Conservation (phyloP, 2,329 filamentous ascomycete genomes). For the Trichophyton benhamiae region DNA sequence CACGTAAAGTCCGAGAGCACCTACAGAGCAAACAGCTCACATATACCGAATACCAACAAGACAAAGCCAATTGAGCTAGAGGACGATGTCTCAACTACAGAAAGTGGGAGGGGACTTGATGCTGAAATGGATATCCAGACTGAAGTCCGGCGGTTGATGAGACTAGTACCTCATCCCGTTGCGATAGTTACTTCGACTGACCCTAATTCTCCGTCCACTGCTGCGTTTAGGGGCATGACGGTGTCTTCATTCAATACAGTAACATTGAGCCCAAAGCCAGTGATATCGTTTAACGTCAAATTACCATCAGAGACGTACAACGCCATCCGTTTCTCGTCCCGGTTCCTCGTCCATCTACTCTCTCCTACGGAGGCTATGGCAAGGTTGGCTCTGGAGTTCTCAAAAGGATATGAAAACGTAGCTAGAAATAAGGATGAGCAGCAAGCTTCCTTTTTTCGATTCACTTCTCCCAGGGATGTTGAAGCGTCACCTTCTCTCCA, state of each 20-base stretch:
- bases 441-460: conserved; percentile 7
- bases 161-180: conserved; percentile 45
- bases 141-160: conserved; percentile 38
- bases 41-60: neutral
- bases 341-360: conserved; percentile 44
- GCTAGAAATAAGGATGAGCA: conserved; percentile 13
- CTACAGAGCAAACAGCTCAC: neutral
- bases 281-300: conserved; percentile 52
- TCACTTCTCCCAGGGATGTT: conserved; percentile 6
- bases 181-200: conserved; percentile 42
- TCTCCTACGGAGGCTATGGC: conserved; percentile 23
- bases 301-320: conserved; percentile 44
- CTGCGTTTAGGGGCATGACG: conserved; percentile 40
- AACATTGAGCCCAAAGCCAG: conserved; percentile 41
- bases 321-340: conserved; percentile 35
- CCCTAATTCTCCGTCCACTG: conserved; percentile 18
- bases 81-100: conserved; percentile 10
- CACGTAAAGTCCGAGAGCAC: neutral
- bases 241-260: conserved; percentile 52
- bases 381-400: conserved; percentile 29
- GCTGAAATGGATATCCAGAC: conserved; percentile 10
- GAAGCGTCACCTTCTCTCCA: conserved; percentile 4
- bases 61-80: conserved; percentile 6
- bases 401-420: conserved; percentile 28
- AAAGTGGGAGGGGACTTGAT: neutral